Conservation (phyloP, 2,329 filamentous ascomycete species). For the Samsoniella hepiali region DNA sequence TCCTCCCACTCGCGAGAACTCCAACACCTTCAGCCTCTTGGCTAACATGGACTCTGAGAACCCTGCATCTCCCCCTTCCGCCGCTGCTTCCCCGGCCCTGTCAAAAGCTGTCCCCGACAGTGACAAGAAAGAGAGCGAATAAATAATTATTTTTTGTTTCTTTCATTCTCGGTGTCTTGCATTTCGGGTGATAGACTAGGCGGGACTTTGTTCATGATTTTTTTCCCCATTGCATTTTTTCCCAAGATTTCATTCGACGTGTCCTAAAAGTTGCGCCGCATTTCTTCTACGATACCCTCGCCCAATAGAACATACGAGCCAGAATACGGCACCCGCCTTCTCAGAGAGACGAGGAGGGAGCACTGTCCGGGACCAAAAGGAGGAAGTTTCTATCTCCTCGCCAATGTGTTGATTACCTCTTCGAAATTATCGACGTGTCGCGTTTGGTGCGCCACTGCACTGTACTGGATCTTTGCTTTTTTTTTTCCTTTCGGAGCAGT, state of each 20-base stretch:
- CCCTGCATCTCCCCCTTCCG: slow-evolving; percentile 67
- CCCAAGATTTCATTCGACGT: slow-evolving; percentile 47
- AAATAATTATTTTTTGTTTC: slow-evolving; percentile 26
- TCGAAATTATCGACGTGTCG: slow-evolving; percentile 5
- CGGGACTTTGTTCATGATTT: slow-evolving; percentile 33
- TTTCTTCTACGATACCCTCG: slow-evolving; percentile 50
- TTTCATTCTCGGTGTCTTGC: slow-evolving; percentile 38
- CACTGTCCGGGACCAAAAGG: slow-evolving; percentile 17
- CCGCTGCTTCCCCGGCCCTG: slow-evolving; percentile 62
- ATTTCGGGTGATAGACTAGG: slow-evolving; percentile 53
- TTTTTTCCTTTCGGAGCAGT: slow-evolving; percentile 1
- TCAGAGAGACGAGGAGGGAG: slow-evolving; percentile 29
- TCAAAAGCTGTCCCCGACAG: slow-evolving; percentile 59
- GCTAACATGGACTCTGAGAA: slow-evolving; percentile 61
- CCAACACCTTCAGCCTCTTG: slow-evolving; percentile 80
- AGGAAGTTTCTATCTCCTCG: slow-evolving; percentile 18
- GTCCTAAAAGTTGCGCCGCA: slow-evolving; percentile 46
- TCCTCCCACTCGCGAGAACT: slow-evolving; percentile 61
- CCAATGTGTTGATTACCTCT: slow-evolving; percentile 21
- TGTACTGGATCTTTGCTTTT: slow-evolving; percentile 6
- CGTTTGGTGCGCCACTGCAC: slow-evolving; percentile 2
- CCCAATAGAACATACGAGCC: slow-evolving; percentile 41
- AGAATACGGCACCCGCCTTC: slow-evolving; percentile 29
- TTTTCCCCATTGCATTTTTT: slow-evolving; percentile 31
- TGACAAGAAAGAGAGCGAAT: slow-evolving; percentile 53